Evolutionary conservation across 2,329 filamentous ascomycete species (phyloP).

Genomic region (Fusarium odoratissimum): DNA sequence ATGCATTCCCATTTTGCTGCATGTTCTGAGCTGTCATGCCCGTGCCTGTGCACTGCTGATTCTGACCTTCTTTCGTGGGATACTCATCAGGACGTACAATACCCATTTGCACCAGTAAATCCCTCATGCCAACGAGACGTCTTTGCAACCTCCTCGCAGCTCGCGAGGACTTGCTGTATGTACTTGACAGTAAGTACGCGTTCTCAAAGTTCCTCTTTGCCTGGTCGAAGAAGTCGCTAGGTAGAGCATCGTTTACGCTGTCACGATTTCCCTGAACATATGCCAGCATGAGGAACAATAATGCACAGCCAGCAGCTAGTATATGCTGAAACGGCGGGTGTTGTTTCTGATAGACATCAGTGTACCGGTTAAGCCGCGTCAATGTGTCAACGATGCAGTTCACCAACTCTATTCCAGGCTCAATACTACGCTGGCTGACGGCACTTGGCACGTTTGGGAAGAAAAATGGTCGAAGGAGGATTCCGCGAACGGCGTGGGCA

Average conservation of each 20-base stretch:
- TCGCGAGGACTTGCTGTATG: not conserved
- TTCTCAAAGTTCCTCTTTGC: not conserved
- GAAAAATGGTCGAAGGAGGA: not conserved
- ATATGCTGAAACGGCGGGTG: not conserved
- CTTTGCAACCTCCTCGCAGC: not conserved
- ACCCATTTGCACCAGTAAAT: not conserved
- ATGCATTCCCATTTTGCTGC: not conserved
- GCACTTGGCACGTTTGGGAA: not conserved
- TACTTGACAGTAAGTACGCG: not conserved
- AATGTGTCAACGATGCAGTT: not conserved
- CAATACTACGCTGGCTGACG: not conserved
- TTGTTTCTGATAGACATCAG: not conserved
- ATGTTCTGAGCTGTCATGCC: not conserved
- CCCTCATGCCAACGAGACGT: not conserved
- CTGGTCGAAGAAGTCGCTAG: not conserved
- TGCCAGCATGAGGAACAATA: not conserved
- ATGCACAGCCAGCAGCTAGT: not conserved
- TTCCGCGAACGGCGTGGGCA: not conserved
- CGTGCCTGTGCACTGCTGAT: not conserved
- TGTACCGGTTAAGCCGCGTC: not conserved
- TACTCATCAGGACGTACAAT: not conserved
- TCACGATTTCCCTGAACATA: not conserved
- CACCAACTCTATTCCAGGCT: not conserved
- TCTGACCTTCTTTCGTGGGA: not conserved
- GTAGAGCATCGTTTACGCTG: not conserved